Evolutionary conservation across 1,284 basidiomycete genomes (phyloP), one percentile per base, ranked within the genome.

Genomic region (Ustilago vetiveriae): DNA sequence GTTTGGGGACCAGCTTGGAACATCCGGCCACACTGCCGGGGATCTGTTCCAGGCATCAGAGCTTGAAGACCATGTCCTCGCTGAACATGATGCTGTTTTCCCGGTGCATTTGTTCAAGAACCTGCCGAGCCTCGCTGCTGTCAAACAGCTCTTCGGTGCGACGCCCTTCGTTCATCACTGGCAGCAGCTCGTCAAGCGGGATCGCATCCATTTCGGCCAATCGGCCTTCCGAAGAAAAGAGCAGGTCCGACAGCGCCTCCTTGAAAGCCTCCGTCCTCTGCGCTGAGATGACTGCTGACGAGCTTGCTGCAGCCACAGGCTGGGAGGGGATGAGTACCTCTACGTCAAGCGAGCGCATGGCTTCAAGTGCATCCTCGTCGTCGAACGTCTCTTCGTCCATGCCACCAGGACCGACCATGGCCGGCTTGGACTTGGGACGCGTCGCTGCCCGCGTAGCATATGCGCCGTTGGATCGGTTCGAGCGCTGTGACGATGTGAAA

Each of bases 31-130:
- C 27, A 29, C 27, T 16, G 10, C 17, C 21, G 60, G 60, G 62
- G 58, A 58, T 65, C 53, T 16, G 21, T n/a, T 33, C 23, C 22
- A 24, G 26, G 14, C 5, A 45, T 60, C 46, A 74, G 37, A 74
- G 51, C 55, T 57, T 67, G 63, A 60, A 74, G 26, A 66, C 45
- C 50, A 57, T 43, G 50, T 62, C 68, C 22, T 66, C 68, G 47
- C 49, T 58, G 33, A 92, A 86, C 92, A 97, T 93, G 72, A 97
- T 84, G 82, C 94, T 90, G 75, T 94, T 91, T 22, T 86, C 86
- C 37, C 90, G 88, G 47, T 88, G 86, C 94, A 98, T 97, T 36
- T 65, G 63, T 39, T 52, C 52, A 9, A 83, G 71, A 21, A 80
- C 76, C 41, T 85, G 83, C 66, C 88, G 85, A 7, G 91, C 94